A percentile compares a stretch with the other conserved stretches of the same genome.
phyloP scores from a whole-genome alignment of 495 filamentous ascomycete genomes.

The Melanomma pulvis-pyrius region DNA sequence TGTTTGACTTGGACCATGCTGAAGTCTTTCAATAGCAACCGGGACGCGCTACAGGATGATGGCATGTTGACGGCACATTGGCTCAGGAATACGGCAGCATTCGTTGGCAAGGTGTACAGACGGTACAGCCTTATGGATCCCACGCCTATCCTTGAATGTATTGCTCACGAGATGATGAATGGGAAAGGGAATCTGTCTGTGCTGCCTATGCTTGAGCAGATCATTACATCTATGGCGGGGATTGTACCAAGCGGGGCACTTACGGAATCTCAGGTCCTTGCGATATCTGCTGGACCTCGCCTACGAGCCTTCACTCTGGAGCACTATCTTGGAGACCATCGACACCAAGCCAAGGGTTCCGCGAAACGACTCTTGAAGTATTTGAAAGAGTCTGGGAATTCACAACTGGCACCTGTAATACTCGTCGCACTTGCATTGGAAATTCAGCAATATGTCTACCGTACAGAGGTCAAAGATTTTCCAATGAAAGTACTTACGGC shows the following conservation, averaged over 20 bases:
- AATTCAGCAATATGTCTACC: conserved; percentile 75
- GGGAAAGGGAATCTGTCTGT: conserved; percentile 71
- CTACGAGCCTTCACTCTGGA: conserved; percentile 78
- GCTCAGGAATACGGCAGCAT: conserved; percentile 80
- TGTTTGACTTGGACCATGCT: conserved; percentile 87
- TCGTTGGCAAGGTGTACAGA: conserved; percentile 84
- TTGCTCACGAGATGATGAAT: conserved; percentile 72
- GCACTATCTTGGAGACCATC: conserved; percentile 70
- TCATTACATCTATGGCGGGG: conserved; percentile 89
- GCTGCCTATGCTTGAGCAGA: conserved; percentile 82
- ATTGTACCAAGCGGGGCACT: conserved; percentile 82
- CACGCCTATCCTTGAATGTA: conserved; percentile 83
- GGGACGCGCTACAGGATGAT: conserved; percentile 77
- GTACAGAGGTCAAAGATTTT: conserved; percentile 59
- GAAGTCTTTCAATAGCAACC: conserved; percentile 71
- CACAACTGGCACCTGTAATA: conserved; percentile 68
- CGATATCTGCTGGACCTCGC: conserved; percentile 81
- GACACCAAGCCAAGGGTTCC: conserved; percentile 67
- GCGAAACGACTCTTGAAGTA: conserved; percentile 77
- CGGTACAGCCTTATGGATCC: conserved; percentile 81
- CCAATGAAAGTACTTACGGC: conserved; percentile 81
- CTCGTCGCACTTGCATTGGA: conserved; percentile 90
- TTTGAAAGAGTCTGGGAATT: conserved; percentile 61
- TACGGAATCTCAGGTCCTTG: conserved; percentile 80
- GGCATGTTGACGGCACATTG: conserved; percentile 87